Evolutionary conservation across 2,329 filamentous ascomycete genomes (phyloP), one percentile per base, ranked within the genome.

Genomic region (Coleophoma eucalyptorum): DNA sequence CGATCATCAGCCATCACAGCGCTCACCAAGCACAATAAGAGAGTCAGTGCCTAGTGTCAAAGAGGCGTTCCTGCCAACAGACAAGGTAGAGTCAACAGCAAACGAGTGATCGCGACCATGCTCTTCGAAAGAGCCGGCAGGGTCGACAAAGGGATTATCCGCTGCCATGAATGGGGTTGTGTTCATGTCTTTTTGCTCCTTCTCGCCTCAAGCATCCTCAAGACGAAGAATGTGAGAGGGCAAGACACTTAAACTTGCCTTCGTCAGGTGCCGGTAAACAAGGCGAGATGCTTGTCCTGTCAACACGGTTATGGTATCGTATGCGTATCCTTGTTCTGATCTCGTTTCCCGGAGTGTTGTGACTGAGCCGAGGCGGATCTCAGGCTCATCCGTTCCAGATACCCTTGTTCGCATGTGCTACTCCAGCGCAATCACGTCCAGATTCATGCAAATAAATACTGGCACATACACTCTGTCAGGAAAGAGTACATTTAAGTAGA

Each of bases 21-120:
- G 40, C 69, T 52, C 71, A 83, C 81, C 80, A 49, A 80, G 65
- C 12, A 87, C 72, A 55, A 83, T 73, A 46, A 87, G 70, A 31
- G 79, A 75, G 59, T 87, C 81, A 1, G 76, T 78, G 18, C 76
- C 78, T 40, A 87, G 69, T 1, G 80, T 84, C 46, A 87, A 69
- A 21, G 77, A 81, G 11, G 79, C 80, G 64, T 80, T 77, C 51
- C 77, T 72, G 58, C 78, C 80, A 16, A 86, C 76, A 45, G 69
- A 64, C 50, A 84, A 68, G 38, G 76, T 79, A 45, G 70, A 65
- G 55, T 73, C 72, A 47, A 65, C 63, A 32, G 68, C 62, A 49
- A 71, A 65, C 2, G 60, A 58, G 31, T 55, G 56, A 20, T 67
- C 64, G 43, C 65, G 55, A 38, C 65, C 66, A 48, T 62, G 59